Conservation (phyloP, 331 rosid genomes). For the Malus hybrid region DNA sequence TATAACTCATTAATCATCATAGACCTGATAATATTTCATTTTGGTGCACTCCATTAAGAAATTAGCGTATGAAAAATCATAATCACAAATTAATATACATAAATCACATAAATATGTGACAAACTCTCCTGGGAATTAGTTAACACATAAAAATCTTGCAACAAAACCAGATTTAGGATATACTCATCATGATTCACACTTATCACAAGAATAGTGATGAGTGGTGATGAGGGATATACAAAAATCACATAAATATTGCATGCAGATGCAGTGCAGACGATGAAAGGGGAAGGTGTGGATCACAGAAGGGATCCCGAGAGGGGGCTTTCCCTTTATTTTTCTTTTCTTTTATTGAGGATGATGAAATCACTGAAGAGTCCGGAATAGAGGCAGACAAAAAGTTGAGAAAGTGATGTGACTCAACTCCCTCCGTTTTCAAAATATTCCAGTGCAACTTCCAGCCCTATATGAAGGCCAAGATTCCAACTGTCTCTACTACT, state of each 20-base stretch:
- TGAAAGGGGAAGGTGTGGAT: constrained; percentile 3
- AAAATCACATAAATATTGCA: not conserved
- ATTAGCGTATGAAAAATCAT: not conserved
- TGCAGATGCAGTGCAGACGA: constrained; percentile 1
- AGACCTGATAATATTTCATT: not conserved
- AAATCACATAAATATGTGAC: not conserved
- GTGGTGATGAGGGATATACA: not conserved
- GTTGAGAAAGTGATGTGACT: constrained; percentile 36
- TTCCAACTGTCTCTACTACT: constrained; percentile 48
- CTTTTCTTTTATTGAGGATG: not conserved
- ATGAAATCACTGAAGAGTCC: not conserved
- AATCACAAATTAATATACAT: not conserved
- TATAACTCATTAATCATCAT: not conserved
- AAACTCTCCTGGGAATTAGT: not conserved
- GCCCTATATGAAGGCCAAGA: constrained; percentile 30
- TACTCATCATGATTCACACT: not conserved
- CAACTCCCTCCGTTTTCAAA: constrained; percentile 12
- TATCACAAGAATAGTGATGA: not conserved
- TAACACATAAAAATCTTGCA: not conserved
- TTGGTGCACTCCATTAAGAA: not conserved
- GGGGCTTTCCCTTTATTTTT: no score
- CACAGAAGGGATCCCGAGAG: constrained; percentile 8
- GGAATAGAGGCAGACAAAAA: constrained; percentile 29
- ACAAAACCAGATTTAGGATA: not conserved
- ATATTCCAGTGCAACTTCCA: constrained; percentile 15